A percentile compares a stretch with the other conserved stretches of the same genome.
Evolutionary conservation across 148 eudicot species (phyloP).

Genomic region (Rhododendron henanense): DNA sequence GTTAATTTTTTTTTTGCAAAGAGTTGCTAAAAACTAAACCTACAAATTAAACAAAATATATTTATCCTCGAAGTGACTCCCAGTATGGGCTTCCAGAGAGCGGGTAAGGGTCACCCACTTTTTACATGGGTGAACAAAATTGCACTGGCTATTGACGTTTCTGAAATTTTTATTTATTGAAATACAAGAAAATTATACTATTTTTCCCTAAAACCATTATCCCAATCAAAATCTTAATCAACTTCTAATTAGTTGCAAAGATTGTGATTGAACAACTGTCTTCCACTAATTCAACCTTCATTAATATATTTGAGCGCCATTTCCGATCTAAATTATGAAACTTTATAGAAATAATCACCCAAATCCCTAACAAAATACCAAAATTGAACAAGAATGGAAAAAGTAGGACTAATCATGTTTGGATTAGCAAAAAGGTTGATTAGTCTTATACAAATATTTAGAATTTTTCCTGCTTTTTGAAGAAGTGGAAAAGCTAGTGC

Average conservation of each 20-base stretch:
- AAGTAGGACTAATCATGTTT: neutral
- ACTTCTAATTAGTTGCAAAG: neutral
- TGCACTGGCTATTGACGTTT: neutral
- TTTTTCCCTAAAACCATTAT: neutral
- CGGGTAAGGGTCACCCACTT: neutral
- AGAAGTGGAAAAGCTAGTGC: constrained; percentile 8
- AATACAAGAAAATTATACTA: neutral
- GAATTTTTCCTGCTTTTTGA: neutral
- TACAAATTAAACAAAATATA: no score
- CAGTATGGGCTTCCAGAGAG: neutral
- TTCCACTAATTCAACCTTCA: neutral
- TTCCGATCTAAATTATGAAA: constrained; percentile 3
- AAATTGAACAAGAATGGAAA: neutral
- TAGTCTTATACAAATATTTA: neutral
- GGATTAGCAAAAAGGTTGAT: neutral
- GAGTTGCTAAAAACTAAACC: neutral
- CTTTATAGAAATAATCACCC: neutral
- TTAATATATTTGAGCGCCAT: neutral
- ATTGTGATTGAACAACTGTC: neutral
- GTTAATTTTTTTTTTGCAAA: neutral
- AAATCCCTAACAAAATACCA: neutral
- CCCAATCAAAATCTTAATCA: neutral
- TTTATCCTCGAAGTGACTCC: neutral
- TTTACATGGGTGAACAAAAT: neutral
- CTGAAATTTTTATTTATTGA: neutral